Evolutionary conservation across 1,284 basidiomycete species (phyloP), one percentile per base, ranked within the genome.

Genomic region (Xanthoconium separans): DNA sequence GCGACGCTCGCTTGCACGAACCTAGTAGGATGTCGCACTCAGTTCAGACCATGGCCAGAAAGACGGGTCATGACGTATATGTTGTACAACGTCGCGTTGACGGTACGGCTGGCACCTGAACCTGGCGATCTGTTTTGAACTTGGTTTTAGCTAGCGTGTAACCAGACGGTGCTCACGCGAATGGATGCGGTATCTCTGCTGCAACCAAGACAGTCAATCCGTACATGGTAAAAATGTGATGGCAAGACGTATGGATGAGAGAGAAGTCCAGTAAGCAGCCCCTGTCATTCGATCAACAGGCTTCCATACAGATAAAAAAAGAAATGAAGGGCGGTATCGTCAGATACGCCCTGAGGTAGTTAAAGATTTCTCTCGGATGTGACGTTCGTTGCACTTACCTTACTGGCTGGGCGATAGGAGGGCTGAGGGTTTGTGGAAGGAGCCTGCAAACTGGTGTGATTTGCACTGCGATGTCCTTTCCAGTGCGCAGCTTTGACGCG

Each of bases 61-160:
- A 20, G 24, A 24, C 13, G 2, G n/a, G 2, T 9, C 11, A 4
- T 34, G 36, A 40, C 57, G 9, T 7, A 73, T 79, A 83, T 83
- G 62, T 81, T 82, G 61, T 83, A 83, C 40, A 83, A 46, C 2
- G 80, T 79, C 0, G 79, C 78, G 47, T 78, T 81, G 42, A 83
- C 78, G 0, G 81, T 81, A 18, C 80, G 73, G 50, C 75, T 78
- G 5, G 81, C 77, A 39, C 80, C 81, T 0, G 79, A 71, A 58
- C 82, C 83, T 8, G 36, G 6, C 79, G 7, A 81, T 76, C 70
- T 80, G 70, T 31, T 71, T 39, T 15, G 22, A 29, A 34, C 1
- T 46, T 22, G 46, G 24, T 24, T 30, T 4, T 6, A 1, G 29
- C 15, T 24, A 12, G 42, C 1, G 0, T 22, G 6, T 11, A 1